Conservation (phyloP, 2,329 filamentous ascomycete genomes). For the Dichotomopilus funicola region DNA sequence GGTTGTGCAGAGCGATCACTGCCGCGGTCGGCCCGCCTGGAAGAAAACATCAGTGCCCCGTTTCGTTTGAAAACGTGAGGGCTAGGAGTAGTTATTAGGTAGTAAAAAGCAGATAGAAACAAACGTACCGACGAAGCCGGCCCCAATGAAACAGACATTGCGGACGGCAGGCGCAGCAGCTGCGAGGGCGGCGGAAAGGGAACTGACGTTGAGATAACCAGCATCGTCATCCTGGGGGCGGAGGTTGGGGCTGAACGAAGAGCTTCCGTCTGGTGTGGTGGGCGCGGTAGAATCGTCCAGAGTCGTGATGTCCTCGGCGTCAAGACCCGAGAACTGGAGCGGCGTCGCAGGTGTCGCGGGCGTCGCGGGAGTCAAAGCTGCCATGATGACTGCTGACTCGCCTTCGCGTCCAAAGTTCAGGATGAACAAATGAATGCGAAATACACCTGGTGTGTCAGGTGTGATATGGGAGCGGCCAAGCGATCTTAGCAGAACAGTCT, state of each 20-base stretch:
- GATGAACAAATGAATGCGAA: background rate
- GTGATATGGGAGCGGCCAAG: background rate
- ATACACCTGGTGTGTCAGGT: background rate
- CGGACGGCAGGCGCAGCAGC: background rate
- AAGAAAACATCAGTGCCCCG: background rate
- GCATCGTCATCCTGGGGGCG: background rate
- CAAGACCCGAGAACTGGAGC: background rate
- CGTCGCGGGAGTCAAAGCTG: background rate
- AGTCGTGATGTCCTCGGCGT: background rate
- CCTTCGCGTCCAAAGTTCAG: too few relatives aligned
- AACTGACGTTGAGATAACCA: background rate
- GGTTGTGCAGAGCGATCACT: constrained; percentile 6
- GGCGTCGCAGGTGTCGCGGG: background rate
- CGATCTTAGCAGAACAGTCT: too few relatives aligned
- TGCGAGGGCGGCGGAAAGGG: background rate
- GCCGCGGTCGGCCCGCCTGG: constrained; percentile 5
- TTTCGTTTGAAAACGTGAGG: background rate
- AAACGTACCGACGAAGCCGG: constrained; percentile 4
- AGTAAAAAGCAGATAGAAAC: too few relatives aligned
- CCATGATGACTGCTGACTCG: too few relatives aligned
- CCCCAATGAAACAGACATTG: constrained; percentile 6
- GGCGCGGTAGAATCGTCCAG: constrained; percentile 6
- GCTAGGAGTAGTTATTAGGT: too few relatives aligned
- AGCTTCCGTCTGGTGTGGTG: constrained; percentile 5
- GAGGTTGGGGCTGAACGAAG: constrained; percentile 3